A percentile compares a stretch with the other conserved stretches of the same genome.
Conservation (phyloP, 371 early-diverging fungal species). For the Lichtheimia corymbifera region DNA sequence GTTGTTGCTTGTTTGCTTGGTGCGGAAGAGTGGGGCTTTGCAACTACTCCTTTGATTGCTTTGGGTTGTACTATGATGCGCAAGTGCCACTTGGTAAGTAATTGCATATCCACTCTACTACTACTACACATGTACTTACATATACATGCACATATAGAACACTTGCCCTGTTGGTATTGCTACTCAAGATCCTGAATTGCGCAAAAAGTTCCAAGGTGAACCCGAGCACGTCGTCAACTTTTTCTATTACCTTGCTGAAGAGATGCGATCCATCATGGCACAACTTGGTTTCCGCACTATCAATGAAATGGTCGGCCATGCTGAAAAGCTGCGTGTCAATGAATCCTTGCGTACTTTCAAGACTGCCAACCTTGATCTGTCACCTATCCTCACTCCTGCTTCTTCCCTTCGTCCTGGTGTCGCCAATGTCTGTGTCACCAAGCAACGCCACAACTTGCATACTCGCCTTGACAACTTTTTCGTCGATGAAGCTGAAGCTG, state of each 20-base stretch:
- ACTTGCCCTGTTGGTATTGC: slow-evolving; percentile 98
- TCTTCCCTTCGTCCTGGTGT: slow-evolving; percentile 85
- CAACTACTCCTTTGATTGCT: slow-evolving; percentile 95
- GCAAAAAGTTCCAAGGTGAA: slow-evolving; percentile 90
- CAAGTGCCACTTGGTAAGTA: slow-evolving; percentile 55
- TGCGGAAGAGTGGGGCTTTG: slow-evolving; percentile 98
- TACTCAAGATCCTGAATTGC: slow-evolving; percentile 93
- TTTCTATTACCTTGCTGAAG: slow-evolving; percentile 96
- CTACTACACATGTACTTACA: not conserved
- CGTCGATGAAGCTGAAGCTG: slow-evolving; percentile 77
- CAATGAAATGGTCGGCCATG: slow-evolving; percentile 94
- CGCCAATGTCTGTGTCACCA: slow-evolving; percentile 76
- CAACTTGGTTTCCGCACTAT: slow-evolving; percentile 90
- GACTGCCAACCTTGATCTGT: slow-evolving; percentile 85
- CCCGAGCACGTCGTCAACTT: slow-evolving; percentile 98
- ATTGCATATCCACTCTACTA: not conserved
- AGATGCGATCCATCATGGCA: slow-evolving; percentile 91
- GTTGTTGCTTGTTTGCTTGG: slow-evolving; percentile 95
- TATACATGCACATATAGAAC: slow-evolving; percentile 43
- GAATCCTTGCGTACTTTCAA: slow-evolving; percentile 76
- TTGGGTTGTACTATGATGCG: slow-evolving; percentile 97
- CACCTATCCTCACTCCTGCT: slow-evolving; percentile 88
- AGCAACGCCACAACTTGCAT: slow-evolving; percentile 88
- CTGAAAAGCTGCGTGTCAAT: slow-evolving; percentile 82
- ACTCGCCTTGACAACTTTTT: slow-evolving; percentile 63